Percentiles rank a stretch among this genome's conserved stretches.
Conservation (phyloP, 2,329 filamentous ascomycete genomes). For the Cordyceps javanica region DNA sequence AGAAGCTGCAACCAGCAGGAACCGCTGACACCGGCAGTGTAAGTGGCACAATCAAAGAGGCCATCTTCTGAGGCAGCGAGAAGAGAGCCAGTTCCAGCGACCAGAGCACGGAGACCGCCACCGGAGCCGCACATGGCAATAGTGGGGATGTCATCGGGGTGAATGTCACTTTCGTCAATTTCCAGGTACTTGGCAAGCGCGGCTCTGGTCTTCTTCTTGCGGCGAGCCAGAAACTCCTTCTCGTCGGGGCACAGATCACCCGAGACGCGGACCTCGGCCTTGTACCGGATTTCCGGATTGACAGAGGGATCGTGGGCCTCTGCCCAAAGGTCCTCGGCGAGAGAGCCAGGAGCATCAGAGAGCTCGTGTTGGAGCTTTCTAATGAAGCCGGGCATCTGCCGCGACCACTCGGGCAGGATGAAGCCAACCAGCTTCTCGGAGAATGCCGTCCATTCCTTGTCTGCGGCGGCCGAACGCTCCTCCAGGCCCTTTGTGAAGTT, state of each 20-base stretch:
- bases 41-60: slow-evolving; percentile 88
- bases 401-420: slow-evolving; percentile 79
- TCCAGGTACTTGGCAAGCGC: slow-evolving; percentile 79
- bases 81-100: slow-evolving; percentile 84
- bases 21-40: slow-evolving; percentile 91
- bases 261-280: slow-evolving; percentile 77
- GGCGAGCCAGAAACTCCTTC: slow-evolving; percentile 62
- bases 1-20: slow-evolving; percentile 93
- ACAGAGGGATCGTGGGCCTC: slow-evolving; percentile 79
- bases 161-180: slow-evolving; percentile 71
- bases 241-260: slow-evolving; percentile 78
- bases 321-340: slow-evolving; percentile 89
- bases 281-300: slow-evolving; percentile 81
- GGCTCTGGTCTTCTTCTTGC: slow-evolving; percentile 61
- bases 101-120: slow-evolving; percentile 80
- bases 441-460: slow-evolving; percentile 48
- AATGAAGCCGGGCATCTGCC: slow-evolving; percentile 66
- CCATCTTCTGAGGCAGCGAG: slow-evolving; percentile 79
- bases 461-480: slow-evolving; percentile 47
- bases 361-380: slow-evolving; percentile 82
- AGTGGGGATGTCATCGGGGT: slow-evolving; percentile 85
- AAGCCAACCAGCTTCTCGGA: slow-evolving; percentile 59
- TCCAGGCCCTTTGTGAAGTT: slow-evolving; percentile 42
- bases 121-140: slow-evolving; percentile 95
- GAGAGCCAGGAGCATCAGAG: slow-evolving; percentile 77